A percentile compares a stretch with the other conserved stretches of the same genome.
Conservation (phyloP, 352 stramenopile species). For the Peronospora belbahrii region DNA sequence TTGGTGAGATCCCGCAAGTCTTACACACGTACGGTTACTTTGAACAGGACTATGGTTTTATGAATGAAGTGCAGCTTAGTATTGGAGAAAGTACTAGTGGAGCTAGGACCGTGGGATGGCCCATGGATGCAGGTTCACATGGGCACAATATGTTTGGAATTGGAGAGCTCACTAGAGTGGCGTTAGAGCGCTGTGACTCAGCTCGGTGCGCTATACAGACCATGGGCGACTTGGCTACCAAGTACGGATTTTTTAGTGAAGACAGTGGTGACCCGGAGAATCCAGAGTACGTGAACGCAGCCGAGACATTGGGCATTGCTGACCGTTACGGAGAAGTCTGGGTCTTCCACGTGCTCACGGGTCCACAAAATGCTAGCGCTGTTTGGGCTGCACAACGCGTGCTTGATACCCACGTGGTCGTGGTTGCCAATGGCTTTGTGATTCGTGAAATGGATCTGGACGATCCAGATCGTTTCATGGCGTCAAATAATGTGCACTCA, state of each 20-base stretch:
- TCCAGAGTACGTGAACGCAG: conserved; percentile 57
- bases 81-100: conserved; percentile 92
- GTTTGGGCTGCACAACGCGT: conserved; percentile 92
- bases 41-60: conserved; percentile 91
- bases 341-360: conserved; percentile 94
- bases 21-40: conserved; percentile 90
- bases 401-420: conserved; percentile 82
- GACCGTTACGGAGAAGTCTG: conserved; percentile 88
- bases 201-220: conserved; percentile 78
- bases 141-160: conserved; percentile 90
- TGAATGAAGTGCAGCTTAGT: conserved; percentile 92
- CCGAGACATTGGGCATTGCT: conserved; percentile 82
- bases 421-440: conserved; percentile 90
- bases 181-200: conserved; percentile 85
- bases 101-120: conserved; percentile 69
- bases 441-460: conserved; percentile 86
- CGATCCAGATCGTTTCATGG: conserved; percentile 81
- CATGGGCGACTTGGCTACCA: conserved; percentile 90
- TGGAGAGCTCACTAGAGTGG: conserved; percentile 84
- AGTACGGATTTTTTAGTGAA: conserved; percentile 92
- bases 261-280: conserved; percentile 56
- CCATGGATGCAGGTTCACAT: conserved; percentile 38
- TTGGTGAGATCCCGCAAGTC: conserved; percentile 87
- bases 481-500: conserved; percentile 80
- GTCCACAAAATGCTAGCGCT: conserved; percentile 79